Percentiles rank a stretch among this genome's conserved stretches.
Conservation (phyloP, 225 moss, liverwort and hornwort genomes). For the Polytrichum formosum region DNA sequence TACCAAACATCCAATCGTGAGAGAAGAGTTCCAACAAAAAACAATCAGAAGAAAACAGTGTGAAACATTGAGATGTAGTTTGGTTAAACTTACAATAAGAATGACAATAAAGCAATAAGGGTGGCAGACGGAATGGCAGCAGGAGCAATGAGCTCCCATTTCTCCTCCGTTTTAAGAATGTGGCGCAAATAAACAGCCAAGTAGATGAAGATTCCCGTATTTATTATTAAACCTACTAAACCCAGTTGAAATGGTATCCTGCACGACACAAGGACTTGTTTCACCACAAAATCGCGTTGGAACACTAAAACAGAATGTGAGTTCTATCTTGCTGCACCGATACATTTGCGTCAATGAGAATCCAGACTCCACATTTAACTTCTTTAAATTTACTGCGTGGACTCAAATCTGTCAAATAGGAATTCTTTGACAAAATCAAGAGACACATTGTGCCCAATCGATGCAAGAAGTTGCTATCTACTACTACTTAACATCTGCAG, state of each 20-base stretch:
- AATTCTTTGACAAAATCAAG: too few species aligned
- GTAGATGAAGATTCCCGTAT: constrained; percentile 77
- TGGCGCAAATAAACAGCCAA: constrained; percentile 90
- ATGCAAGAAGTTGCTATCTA: too few species aligned
- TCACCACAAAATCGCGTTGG: too few species aligned
- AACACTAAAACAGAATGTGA: too few species aligned
- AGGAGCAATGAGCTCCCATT: constrained; percentile 86
- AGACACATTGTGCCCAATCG: too few species aligned
- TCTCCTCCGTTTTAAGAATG: constrained; percentile 66
- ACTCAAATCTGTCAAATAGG: too few species aligned
- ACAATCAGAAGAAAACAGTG: neutral
- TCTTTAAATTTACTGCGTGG: too few species aligned
- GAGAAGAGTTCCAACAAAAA: neutral
- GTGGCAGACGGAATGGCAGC: constrained; percentile 92
- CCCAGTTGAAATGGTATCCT: constrained; percentile 82
- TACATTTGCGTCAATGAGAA: too few species aligned
- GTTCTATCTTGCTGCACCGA: too few species aligned
- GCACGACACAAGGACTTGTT: constrained; percentile 20
- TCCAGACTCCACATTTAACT: too few species aligned
- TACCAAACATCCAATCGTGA: neutral
- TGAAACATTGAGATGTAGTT: neutral
- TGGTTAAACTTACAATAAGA: constrained; percentile 53
- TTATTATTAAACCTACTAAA: constrained; percentile 66
- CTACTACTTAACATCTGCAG: too few species aligned
- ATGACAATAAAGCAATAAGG: constrained; percentile 70